Percentiles rank a stretch among this genome's conserved stretches.
Evolutionary conservation across 345 rosid genomes (phyloP).

Genomic region (Bruguiera parviflora): DNA sequence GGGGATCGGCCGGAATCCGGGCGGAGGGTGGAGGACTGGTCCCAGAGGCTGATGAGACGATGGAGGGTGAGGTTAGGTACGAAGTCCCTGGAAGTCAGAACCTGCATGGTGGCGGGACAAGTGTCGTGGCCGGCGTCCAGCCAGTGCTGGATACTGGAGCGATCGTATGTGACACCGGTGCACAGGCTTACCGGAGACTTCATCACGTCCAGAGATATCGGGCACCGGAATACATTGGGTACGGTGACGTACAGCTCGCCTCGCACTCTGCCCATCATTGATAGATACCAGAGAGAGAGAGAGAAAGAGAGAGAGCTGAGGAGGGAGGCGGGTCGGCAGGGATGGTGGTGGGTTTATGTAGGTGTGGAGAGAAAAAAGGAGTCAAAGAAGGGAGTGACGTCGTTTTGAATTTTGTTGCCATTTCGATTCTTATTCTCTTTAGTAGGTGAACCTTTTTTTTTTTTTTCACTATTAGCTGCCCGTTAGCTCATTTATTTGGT

Average conservation of each 20-base stretch:
- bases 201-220: conserved; percentile 30
- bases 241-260: conserved; percentile 22
- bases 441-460: too few relatives aligned
- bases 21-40: conserved; percentile 9
- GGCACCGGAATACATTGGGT: conserved; percentile 25
- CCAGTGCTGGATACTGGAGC: conserved; percentile 32
- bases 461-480: too few relatives aligned
- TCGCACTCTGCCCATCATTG: conserved; percentile 19
- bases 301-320: conserved; percentile 12
- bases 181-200: conserved; percentile 27
- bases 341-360: too few relatives aligned
- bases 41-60: conserved; percentile 24
- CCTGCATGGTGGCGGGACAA: conserved; percentile 32
- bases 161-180: conserved; percentile 34
- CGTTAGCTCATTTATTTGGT: neutral
- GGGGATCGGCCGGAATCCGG: neutral
- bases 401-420: too few relatives aligned
- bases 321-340: conserved; percentile 7
- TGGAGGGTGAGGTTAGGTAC: conserved; percentile 29
- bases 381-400: too few relatives aligned
- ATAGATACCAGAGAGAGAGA: neutral
- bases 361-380: too few relatives aligned
- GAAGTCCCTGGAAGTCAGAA: conserved; percentile 24
- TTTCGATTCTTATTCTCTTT: too few relatives aligned
- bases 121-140: conserved; percentile 31